Percentiles rank a stretch among this genome's conserved stretches.
Evolutionary conservation across 768 basidiomycete genomes (phyloP).

Genomic region (Lactifluus echinatus): DNA sequence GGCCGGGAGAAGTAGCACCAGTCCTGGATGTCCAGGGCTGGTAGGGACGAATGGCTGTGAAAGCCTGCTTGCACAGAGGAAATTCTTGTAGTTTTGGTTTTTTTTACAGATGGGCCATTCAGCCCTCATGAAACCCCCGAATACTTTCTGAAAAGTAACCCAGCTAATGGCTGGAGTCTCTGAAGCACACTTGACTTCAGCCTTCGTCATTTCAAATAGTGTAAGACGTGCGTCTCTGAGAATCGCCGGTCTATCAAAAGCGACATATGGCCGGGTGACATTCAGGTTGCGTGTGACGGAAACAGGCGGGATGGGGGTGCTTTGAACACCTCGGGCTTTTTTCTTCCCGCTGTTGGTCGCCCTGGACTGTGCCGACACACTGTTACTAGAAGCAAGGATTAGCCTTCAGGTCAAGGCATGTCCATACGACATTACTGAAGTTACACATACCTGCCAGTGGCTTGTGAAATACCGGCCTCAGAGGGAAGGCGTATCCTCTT

Average conservation of each 20-base stretch:
- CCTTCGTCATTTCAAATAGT: background rate
- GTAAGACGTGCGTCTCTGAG: background rate
- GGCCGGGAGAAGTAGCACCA: background rate
- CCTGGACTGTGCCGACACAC: background rate
- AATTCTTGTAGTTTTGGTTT: background rate
- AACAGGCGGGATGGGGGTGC: background rate
- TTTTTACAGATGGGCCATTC: background rate
- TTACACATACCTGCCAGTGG: background rate
- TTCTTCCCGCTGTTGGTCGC: background rate
- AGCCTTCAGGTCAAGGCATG: background rate
- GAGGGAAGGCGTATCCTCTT: background rate
- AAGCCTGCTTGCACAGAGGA: background rate
- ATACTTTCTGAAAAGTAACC: rapidly evolving
- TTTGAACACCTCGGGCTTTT: background rate
- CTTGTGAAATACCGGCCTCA: background rate
- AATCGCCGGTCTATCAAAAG: background rate
- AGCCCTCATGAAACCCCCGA: background rate
- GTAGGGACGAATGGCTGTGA: background rate
- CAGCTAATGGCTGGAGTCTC: background rate
- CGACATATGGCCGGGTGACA: background rate
- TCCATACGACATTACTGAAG: background rate
- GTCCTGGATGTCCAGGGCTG: background rate
- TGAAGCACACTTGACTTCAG: background rate
- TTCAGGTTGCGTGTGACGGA: background rate
- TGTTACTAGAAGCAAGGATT: background rate